Evolutionary conservation across 1,139 yeast species (phyloP), one percentile per base, ranked within the genome.

Genomic region (Suhomyces bolitotheri): DNA sequence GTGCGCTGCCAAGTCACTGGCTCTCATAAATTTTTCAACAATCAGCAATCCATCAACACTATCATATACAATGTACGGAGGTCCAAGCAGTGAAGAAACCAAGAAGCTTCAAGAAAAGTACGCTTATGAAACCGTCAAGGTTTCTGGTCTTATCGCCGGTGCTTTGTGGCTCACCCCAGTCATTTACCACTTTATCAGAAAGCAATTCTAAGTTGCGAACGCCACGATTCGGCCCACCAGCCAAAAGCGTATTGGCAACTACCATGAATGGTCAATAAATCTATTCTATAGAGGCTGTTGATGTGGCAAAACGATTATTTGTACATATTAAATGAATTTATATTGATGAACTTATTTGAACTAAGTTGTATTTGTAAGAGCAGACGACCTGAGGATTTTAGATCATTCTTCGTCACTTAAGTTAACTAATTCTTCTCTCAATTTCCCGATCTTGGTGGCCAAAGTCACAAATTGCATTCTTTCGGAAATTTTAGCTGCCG

Each of bases 401-500:
- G 11, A 27, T 20, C 36, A 35, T 25, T 43, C 62, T 13, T 49
- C 54, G 27, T 53, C 56, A 21, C 49, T 49, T 30, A 58, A 35
- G 21, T 55, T 60, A 27, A 62, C 71, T 50, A 70, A 54, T 5
- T 56, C 64, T 37, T 84, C 94, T 49, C 89, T 70, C 31, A 84
- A 60, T 46, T 77, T 76, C 40, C 76, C 79, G 39, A 90, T 81
- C 53, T 77, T 79, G 39, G 75, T 77, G 1, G 88, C 89, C 49
- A 92, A 64, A 7, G 72, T 66, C 25, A 73, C 62, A 54, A 82
- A 71, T 36, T 83, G 89, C 52, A 85, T 78, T 47, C 96, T 75
- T 49, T 85, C 85, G 1, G 96, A 87, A 40, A 92, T 85, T 60
- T 84, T 84, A 16, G 77, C 67, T 1, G 97, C 96, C 0, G 96